phyloP scores from a whole-genome alignment of 169 alveolate species.

The Plasmodium gallinaceum region DNA sequence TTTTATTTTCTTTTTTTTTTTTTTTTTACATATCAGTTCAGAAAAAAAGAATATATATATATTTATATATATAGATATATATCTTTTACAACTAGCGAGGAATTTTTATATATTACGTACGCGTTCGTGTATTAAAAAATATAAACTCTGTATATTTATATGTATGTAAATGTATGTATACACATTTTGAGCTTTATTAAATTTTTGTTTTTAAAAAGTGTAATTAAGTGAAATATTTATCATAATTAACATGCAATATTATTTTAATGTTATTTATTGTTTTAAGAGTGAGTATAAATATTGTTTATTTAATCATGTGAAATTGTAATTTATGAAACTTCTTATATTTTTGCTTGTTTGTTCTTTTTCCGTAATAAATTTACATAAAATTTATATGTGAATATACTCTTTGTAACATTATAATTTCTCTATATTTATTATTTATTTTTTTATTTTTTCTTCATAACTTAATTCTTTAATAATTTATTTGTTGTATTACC shows the following conservation, averaged over 20 bases:
- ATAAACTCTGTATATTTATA: constrained; percentile 3
- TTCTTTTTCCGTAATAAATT: constrained; percentile 56
- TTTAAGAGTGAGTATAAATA: constrained; percentile 16
- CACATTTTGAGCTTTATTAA: constrained; percentile 17
- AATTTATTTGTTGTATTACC: constrained; percentile 67
- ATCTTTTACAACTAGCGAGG: constrained; percentile 30
- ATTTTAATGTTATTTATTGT: constrained; percentile 13
- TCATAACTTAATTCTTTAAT: constrained; percentile 45
- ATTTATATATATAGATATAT: neutral
- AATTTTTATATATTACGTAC: neutral
- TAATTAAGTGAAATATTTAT: constrained; percentile 13
- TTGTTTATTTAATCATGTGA: neutral
- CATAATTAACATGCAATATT: constrained; percentile 27
- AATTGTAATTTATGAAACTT: constrained; percentile 11
- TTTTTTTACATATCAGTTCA: constrained; percentile 1
- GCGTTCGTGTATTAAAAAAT: no score
- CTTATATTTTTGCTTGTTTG: constrained; percentile 68
- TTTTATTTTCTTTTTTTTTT: constrained; percentile 37
- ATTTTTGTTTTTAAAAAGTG: constrained; percentile 63
- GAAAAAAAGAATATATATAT: no score
- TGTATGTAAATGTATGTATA: constrained; percentile 20
- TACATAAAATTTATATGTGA: constrained; percentile 19
- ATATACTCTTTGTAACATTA: constrained; percentile 2
- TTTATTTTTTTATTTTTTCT: neutral
- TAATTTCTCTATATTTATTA: neutral